Percentiles rank a stretch among this genome's conserved stretches.
phyloP scores from a whole-genome alignment of 2,329 filamentous ascomycete species.

The Calonectria ilicicola region DNA sequence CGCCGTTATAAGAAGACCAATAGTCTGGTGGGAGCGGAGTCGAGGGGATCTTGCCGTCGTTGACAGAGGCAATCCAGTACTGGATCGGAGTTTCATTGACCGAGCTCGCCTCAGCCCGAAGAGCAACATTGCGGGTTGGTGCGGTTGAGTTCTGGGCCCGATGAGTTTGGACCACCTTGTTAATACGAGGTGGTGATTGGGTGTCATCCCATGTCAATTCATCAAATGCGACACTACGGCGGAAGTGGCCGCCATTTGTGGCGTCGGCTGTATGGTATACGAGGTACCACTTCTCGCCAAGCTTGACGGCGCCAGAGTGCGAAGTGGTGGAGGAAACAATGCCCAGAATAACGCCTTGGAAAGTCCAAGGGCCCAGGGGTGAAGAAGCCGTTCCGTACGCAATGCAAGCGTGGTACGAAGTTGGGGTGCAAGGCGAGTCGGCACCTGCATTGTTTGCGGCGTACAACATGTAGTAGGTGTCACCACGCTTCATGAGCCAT shows the following conservation, averaged over 20 bases:
- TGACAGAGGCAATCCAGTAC: conserved; percentile 51
- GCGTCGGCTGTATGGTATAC: conserved; percentile 53
- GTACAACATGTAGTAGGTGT: conserved; percentile 54
- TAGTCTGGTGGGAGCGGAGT: conserved; percentile 52
- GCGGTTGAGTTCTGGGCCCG: conserved; percentile 32
- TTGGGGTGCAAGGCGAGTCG: conserved; percentile 51
- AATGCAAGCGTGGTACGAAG: conserved; percentile 53
- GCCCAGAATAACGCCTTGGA: conserved; percentile 47
- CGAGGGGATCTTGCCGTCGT: conserved; percentile 46
- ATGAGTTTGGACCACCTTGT: conserved; percentile 45
- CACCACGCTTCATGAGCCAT: conserved; percentile 51
- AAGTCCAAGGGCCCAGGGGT: conserved; percentile 52
- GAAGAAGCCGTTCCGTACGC: conserved; percentile 50
- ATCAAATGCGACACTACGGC: conserved; percentile 51
- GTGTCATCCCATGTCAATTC: conserved; percentile 47
- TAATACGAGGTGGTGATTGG: conserved; percentile 41
- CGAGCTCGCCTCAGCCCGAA: conserved; percentile 39
- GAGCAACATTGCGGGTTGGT: conserved; percentile 50
- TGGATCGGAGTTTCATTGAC: conserved; percentile 48
- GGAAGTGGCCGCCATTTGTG: conserved; percentile 48
- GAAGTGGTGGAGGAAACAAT: conserved; percentile 53
- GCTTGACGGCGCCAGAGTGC: conserved; percentile 48
- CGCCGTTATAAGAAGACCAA: conserved; percentile 49
- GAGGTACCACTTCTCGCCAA: conserved; percentile 46
- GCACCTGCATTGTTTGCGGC: conserved; percentile 53